These are phyloP conservation scores for Gaillardinia entomophila DNA, from an alignment of 805 yeast genomes.

Conservation along the genomic window DNA sequence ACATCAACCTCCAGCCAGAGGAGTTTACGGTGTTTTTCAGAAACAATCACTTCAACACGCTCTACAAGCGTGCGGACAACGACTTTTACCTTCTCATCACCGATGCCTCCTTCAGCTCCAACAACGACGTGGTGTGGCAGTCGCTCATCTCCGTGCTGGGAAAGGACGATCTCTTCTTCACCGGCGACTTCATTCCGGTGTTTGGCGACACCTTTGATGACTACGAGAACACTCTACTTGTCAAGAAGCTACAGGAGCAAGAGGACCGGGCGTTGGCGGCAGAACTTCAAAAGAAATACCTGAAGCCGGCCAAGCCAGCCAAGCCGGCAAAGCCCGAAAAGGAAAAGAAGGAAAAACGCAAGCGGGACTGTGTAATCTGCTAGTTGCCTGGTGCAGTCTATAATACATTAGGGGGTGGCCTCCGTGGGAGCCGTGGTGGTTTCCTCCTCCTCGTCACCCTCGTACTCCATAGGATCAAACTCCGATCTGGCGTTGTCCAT, in stretches of 20 bases:
- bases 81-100: constrained; percentile 64
- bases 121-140: constrained; percentile 68
- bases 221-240: constrained; percentile 24
- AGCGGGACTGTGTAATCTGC: constrained; percentile 16
- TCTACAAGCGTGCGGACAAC: constrained; percentile 44
- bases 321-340: constrained; percentile 1
- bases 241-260: constrained; percentile 48
- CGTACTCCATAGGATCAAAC: constrained; percentile 76
- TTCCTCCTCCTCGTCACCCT: constrained; percentile 50
- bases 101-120: constrained; percentile 57
- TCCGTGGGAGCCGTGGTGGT: constrained; percentile 29
- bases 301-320: constrained; percentile 5
- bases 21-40: constrained; percentile 72
- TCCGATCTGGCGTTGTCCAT: constrained; percentile 66
- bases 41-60: constrained; percentile 82
- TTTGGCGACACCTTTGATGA: constrained; percentile 15
- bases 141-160: constrained; percentile 65
- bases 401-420: constrained; percentile 10
- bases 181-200: constrained; percentile 57
- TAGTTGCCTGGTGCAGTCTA: no score
- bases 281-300: constrained; percentile 32
- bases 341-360: constrained; percentile 10
- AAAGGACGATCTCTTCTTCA: constrained; percentile 59
- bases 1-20: constrained; percentile 40
- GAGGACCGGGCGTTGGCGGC: constrained; percentile 51